Conservation (phyloP, 2,329 filamentous ascomycete species). For the Stachybotrys echinatus region DNA sequence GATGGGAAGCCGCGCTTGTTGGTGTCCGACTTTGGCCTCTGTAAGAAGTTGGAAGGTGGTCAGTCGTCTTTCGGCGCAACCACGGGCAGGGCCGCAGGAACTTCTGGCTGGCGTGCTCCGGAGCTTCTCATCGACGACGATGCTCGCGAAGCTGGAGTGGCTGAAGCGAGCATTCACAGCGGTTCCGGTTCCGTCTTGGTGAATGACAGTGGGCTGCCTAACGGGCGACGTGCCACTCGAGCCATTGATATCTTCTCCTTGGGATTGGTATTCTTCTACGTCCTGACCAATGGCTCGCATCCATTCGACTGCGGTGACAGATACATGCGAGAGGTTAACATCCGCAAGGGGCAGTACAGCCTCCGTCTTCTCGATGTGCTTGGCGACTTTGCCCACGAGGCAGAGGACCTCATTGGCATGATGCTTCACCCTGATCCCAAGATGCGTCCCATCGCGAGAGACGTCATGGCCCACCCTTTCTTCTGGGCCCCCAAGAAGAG, state of each 20-base stretch:
- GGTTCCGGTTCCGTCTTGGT: constrained; percentile 55
- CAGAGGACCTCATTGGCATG: constrained; percentile 75
- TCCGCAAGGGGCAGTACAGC: constrained; percentile 80
- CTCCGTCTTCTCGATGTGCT: constrained; percentile 67
- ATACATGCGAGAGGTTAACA: constrained; percentile 96
- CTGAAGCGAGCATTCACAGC: constrained; percentile 53
- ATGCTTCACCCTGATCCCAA: constrained; percentile 63
- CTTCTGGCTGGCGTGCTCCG: constrained; percentile 92
- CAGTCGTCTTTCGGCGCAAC: constrained; percentile 94
- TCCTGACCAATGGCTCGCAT: constrained; percentile 87
- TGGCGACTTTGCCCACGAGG: constrained; percentile 80
- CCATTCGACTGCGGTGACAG: constrained; percentile 92
- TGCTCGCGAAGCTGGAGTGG: constrained; percentile 41
- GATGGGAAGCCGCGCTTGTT: constrained; percentile 73
- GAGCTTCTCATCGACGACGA: constrained; percentile 84
- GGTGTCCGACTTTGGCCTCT: constrained; percentile 95
- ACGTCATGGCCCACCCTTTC: constrained; percentile 90
- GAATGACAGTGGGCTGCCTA: constrained; percentile 51
- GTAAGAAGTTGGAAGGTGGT: constrained; percentile 92
- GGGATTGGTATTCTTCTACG: constrained; percentile 97
- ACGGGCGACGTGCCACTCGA: constrained; percentile 75
- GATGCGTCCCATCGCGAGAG: constrained; percentile 62
- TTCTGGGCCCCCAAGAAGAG: constrained; percentile 92
- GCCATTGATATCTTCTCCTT: constrained; percentile 97
- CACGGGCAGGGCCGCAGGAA: constrained; percentile 88